Base-by-base conservation (phyloP, 306 rosid genomes). In the Cucurbita argyrosperma region DNA sequence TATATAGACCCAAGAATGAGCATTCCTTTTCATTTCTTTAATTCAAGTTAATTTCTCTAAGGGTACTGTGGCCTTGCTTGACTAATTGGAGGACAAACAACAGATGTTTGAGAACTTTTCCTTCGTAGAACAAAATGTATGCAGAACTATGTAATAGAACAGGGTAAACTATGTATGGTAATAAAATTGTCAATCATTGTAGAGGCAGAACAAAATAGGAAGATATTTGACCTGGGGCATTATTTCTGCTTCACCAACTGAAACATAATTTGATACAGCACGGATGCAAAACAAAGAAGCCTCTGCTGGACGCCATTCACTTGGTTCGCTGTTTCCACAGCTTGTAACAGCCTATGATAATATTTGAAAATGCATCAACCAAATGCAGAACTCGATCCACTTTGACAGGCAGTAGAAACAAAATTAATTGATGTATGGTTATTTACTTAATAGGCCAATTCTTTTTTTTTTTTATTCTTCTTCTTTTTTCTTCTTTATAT, bases 271-370 rank as follows among this genome's bases (percentile, higher is more conserved):
- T 82, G 97, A 89, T 84, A 95, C 87, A 40, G 99, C 99, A 70
- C 88, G 90, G 61, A 95, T 91, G 81, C 99, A 92, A 79, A 95
- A 95, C 77, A 95, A 82, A 85, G 97, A 89, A 82, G 99, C 99
- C 83, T 95, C 99, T 5, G 91, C 96, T 53, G 91, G 90, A 55
- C 90, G 89, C 99, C 99, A 95, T 86, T 89, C 97, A 79, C 82
- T 79, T 16, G 73, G 82, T 77, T 85, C 96, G 69, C 82, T 86
- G 79, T 83, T 91, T 69, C 89, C 85, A 80, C 83, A 89, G 77
- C 88, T 55, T 72, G 96, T 82, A 74, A 92, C 86, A 56, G 96
- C 99, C 99, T 95, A 82, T 46, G 76, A 77, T 74, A 64, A 79
- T 76, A 69, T 45, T 13, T 35, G 73, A 55, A 82, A 54, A 50